phyloP scores from a whole-genome alignment of 805 yeast species.

The Wickerhamiella musiphila region DNA sequence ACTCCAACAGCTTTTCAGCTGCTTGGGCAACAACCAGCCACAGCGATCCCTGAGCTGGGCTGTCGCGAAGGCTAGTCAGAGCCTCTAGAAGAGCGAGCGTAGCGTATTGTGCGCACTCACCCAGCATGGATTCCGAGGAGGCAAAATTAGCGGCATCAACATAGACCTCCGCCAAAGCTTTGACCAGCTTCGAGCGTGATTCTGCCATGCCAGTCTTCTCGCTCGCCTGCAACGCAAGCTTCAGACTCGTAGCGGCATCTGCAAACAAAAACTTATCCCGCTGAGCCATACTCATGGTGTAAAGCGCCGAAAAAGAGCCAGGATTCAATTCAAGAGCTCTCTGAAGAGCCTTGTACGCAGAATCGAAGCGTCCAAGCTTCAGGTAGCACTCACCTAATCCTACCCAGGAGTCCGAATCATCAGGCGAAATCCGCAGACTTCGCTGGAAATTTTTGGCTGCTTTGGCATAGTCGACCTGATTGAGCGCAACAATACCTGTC shows the following conservation, averaged over 20 bases:
- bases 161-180: constrained; percentile 22
- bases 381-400: constrained; percentile 95
- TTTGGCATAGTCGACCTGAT: constrained; percentile 48
- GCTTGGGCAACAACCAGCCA: constrained; percentile 56
- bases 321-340: constrained; percentile 41
- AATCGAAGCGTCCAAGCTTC: constrained; percentile 69
- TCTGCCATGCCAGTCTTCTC: constrained; percentile 48
- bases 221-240: no score
- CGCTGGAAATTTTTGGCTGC: constrained; percentile 84
- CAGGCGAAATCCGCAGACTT: constrained; percentile 50
- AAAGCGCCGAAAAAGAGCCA: constrained; percentile 42
- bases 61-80: constrained; percentile 22
- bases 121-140: constrained; percentile 42
- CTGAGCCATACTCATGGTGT: constrained; percentile 48
- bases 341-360: constrained; percentile 67
- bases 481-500: constrained; percentile 62
- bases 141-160: constrained; percentile 31
- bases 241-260: constrained; percentile 35
- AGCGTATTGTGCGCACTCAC: constrained; percentile 40
- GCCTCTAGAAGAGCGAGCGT: constrained; percentile 30
- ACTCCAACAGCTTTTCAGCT: constrained; percentile 32
- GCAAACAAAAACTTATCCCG: constrained; percentile 50
- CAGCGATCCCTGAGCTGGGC: constrained; percentile 27
- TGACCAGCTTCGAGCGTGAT: constrained; percentile 32
- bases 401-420: constrained; percentile 71